Evolutionary conservation across 2,329 filamentous ascomycete genomes (phyloP).

Genomic region (Talaromyces piceae): DNA sequence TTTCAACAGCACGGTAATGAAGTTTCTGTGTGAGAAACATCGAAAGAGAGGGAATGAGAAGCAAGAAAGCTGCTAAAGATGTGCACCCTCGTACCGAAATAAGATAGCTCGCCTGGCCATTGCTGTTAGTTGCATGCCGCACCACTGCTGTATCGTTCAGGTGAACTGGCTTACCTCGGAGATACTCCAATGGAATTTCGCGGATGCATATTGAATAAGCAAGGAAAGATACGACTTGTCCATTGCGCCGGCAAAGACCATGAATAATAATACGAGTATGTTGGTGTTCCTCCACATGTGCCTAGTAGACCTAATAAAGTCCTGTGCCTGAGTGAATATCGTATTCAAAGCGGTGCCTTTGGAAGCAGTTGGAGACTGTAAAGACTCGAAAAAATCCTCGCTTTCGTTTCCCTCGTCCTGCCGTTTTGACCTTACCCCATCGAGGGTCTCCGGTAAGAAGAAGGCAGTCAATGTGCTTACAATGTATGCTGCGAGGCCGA

Average conservation of each 20-base stretch:
- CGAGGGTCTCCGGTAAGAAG: constrained; percentile 8
- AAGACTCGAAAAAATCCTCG: neutral
- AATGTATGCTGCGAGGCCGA: neutral
- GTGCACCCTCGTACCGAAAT: constrained; percentile 21
- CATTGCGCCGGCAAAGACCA: constrained; percentile 18
- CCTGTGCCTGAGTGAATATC: constrained; percentile 11
- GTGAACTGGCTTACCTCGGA: constrained; percentile 18
- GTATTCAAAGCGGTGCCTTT: constrained; percentile 4
- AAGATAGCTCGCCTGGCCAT: constrained; percentile 21
- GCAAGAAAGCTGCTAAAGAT: constrained; percentile 15
- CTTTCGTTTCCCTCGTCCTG: neutral
- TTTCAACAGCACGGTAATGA: constrained; percentile 14
- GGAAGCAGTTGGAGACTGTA: neutral
- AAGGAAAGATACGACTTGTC: constrained; percentile 17
- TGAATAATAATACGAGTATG: constrained; percentile 16
- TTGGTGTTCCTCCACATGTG: constrained; percentile 20
- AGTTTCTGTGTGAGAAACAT: constrained; percentile 14
- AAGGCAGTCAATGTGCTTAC: neutral
- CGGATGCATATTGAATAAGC: constrained; percentile 24
- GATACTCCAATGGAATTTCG: constrained; percentile 24
- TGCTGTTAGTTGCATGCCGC: constrained; percentile 2
- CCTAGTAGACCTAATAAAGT: constrained; percentile 16
- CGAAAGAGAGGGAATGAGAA: constrained; percentile 18
- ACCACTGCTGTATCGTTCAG: neutral
- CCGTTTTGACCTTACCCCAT: neutral